Evolutionary conservation across 2,329 filamentous ascomycete genomes (phyloP), one percentile per base, ranked within the genome.

Genomic region (Bipolaris sorokiniana): DNA sequence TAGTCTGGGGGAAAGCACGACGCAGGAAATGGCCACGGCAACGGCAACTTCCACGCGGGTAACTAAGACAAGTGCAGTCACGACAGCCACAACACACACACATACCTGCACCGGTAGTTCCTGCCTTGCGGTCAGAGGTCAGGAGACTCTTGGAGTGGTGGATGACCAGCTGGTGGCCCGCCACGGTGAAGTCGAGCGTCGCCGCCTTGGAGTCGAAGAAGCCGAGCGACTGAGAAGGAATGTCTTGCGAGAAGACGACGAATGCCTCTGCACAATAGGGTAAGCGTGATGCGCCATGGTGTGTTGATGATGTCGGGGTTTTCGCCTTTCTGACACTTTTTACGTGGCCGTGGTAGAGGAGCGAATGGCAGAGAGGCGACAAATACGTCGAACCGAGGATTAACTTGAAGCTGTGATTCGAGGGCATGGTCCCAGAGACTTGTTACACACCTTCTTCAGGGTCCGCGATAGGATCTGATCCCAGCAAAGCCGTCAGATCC

Each of bases 61-160:
- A 31, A 5, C 28, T 5, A 31, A 13, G 28, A 31, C 28, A 31
- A 31, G 28, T 11, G 28, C 28, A 31, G 10, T 13, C 28, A 31
- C 28, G 28, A 13, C 28, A 11, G 10, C 5, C 28, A 31, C 28
- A 10, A 13, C 28, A 31, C 28, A 31, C 28, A 31, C 28, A 64
- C 67, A 50, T 64, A 86, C 84, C 86, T 70, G 90, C 90, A 44
- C 90, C 89, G 1, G 90, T 92, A 1, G 90, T 92, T 1, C 89
- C 90, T 11, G 84, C 88, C 26, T 86, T 83, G 31, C 92, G 86
- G 61, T 87, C 85, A 1, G 92, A 96, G 1, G 87, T 88, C 36
- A 99, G 83, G 9, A 98, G 82, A 9, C 87, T 86, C 0, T 92
- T 94, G 1, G 92, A 96, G 76, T 98, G 95, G 60, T 88, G 84